A percentile compares a stretch with the other conserved stretches of the same genome.
These are phyloP conservation scores for Scheffersomyces stipitis DNA, from an alignment of 805 yeast species.

Conservation along the genomic window DNA sequence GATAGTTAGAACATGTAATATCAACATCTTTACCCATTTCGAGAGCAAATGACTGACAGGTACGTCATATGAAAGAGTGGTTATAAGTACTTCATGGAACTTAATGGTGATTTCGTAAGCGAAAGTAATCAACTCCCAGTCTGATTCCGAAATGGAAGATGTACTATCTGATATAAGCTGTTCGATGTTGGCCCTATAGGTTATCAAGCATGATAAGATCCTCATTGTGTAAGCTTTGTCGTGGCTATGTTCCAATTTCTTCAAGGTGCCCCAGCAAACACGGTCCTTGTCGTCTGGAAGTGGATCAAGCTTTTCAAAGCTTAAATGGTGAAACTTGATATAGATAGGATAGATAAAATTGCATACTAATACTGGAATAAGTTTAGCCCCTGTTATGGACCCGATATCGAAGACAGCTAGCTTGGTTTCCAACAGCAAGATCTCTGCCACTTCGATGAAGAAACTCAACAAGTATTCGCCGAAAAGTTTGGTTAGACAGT, in stretches of 20 bases:
- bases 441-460: conserved; percentile 3
- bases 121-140: conserved; percentile 15
- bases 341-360: conserved; percentile 6
- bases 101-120: conserved; percentile 7
- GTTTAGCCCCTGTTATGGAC: background rate
- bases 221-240: conserved; percentile 8
- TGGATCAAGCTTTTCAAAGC: conserved; percentile 1
- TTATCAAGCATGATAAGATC: conserved; percentile 7
- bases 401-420: too few relatives aligned
- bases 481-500: conserved; percentile 18
- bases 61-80: conserved; percentile 2
- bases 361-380: conserved; percentile 3
- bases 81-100: conserved; percentile 12
- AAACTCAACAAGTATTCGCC: conserved; percentile 4
- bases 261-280: too few relatives aligned
- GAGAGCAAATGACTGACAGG: conserved; percentile 19
- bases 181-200: conserved; percentile 5
- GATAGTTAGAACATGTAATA: conserved; percentile 14
- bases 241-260: too few relatives aligned
- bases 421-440: too few relatives aligned
- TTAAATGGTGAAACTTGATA: background rate
- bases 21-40: conserved; percentile 22
- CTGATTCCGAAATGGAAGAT: conserved; percentile 7
- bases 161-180: conserved; percentile 5
- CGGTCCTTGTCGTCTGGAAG: conserved; percentile 1